A percentile compares a stretch with the other conserved stretches of the same genome.
These are phyloP conservation scores for Odonthalia washingtoniensis DNA, from an alignment of 31 red algal genomes.

Conservation along the genomic window DNA sequence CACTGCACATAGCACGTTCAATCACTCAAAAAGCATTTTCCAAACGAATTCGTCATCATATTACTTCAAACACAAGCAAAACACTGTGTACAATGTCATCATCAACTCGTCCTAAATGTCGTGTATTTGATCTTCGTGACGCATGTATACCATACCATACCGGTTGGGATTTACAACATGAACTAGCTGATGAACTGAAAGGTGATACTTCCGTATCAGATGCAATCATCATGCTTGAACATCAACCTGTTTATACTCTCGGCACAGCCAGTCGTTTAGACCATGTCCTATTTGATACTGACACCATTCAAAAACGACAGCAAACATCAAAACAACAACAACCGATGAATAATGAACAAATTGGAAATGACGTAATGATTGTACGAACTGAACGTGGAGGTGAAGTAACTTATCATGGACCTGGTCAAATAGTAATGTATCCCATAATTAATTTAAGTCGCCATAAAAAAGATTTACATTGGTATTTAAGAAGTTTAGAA, in stretches of 20 bases:
- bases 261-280: slow-evolving; percentile 62
- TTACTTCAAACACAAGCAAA: too few relatives aligned
- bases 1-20: too few relatives aligned
- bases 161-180: slow-evolving; percentile 52
- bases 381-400: slow-evolving; percentile 93
- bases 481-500: slow-evolving; percentile 86
- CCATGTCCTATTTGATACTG: slow-evolving; percentile 64
- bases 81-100: too few relatives aligned
- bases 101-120: slow-evolving; percentile 10
- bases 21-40: too few relatives aligned
- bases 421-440: slow-evolving; percentile 92
- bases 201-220: slow-evolving; percentile 37
- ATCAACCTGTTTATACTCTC: slow-evolving; percentile 92
- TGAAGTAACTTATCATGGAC: slow-evolving; percentile 96
- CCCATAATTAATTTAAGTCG: slow-evolving; percentile 79
- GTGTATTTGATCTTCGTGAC: slow-evolving; percentile 36
- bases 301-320: background rate
- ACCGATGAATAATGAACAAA: background rate
- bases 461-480: slow-evolving; percentile 79
- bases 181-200: slow-evolving; percentile 37
- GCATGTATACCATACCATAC: slow-evolving; percentile 42
- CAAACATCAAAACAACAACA: background rate
- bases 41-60: too few relatives aligned
- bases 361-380: slow-evolving; percentile 19
- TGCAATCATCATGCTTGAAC: slow-evolving; percentile 81